Evolutionary conservation across 805 yeast genomes (phyloP).

Genomic region (Candida dajiaensis): DNA sequence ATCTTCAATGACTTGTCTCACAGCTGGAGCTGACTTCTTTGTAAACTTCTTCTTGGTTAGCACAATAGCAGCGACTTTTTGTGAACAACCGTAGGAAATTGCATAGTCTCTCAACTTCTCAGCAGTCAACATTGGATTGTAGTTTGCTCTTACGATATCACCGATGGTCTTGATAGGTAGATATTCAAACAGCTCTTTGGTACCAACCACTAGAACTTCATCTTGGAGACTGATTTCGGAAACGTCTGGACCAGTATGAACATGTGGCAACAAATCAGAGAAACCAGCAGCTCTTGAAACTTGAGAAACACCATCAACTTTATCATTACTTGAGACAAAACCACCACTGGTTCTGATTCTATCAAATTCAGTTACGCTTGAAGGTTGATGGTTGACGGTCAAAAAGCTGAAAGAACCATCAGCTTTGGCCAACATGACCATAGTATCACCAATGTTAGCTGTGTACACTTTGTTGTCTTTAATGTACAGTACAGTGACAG

Average conservation of each 20-base stretch:
- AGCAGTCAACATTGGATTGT: conserved; percentile 87
- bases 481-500: conserved; percentile 77
- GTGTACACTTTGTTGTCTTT: conserved; percentile 64
- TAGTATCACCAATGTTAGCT: conserved; percentile 89
- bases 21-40: conserved; percentile 26
- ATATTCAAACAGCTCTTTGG: conserved; percentile 79
- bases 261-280: conserved; percentile 77
- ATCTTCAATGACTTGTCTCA: conserved; percentile 61
- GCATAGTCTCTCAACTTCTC: conserved; percentile 92
- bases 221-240: conserved; percentile 59
- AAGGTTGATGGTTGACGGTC: conserved; percentile 80
- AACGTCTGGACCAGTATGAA: conserved; percentile 83
- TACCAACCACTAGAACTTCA: conserved; percentile 80
- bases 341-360: conserved; percentile 91
- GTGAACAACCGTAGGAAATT: conserved; percentile 81
- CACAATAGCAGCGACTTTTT: conserved; percentile 76
- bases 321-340: conserved; percentile 76
- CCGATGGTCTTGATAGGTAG: conserved; percentile 82
- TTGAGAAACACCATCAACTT: conserved; percentile 73
- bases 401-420: conserved; percentile 77
- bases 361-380: conserved; percentile 70
- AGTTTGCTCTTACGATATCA: conserved; percentile 77
- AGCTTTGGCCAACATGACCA: conserved; percentile 69
- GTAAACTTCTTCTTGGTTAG: conserved; percentile 53
- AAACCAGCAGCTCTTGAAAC: conserved; percentile 93